phyloP scores from a whole-genome alignment of 164 flowering plant species.

The Warburgia ugandensis region DNA sequence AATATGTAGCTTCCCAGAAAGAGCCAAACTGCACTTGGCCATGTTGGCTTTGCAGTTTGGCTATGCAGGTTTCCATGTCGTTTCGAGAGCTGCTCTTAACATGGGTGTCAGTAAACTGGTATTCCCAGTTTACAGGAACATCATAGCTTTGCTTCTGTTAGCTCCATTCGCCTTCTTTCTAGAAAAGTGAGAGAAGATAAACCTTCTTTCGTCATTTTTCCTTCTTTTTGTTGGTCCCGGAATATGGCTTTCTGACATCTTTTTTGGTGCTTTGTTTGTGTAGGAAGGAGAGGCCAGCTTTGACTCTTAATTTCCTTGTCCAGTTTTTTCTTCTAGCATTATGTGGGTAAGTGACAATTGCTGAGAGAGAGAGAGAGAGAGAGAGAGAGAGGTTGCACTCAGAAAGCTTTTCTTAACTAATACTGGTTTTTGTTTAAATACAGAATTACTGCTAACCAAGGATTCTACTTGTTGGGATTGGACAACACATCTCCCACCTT shows the following conservation, averaged over 20 bases:
- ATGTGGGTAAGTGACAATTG: conserved; percentile 60
- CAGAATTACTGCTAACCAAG: conserved; percentile 99
- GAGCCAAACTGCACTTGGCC: conserved; percentile 81
- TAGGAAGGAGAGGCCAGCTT: conserved; percentile 90
- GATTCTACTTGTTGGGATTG: conserved; percentile 91
- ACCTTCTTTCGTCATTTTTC: too few relatives aligned
- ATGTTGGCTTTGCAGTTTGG: conserved; percentile 99
- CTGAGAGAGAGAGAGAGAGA: not conserved
- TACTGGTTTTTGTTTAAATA: not conserved
- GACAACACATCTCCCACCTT: conserved; percentile 96
- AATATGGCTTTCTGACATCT: conserved; percentile 1
- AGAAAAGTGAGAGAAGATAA: conserved; percentile 51
- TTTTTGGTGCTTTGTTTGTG: not conserved
- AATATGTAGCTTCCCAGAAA: conserved; percentile 63
- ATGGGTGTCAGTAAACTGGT: conserved; percentile 97
- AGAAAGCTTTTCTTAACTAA: not conserved
- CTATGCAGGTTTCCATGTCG: conserved; percentile 97
- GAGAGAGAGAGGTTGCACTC: not conserved
- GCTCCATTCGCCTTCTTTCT: conserved; percentile 90
- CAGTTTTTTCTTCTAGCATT: conserved; percentile 92
- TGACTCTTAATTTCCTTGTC: conserved; percentile 45
- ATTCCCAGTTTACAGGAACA: conserved; percentile 86
- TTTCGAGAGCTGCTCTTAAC: conserved; percentile 91
- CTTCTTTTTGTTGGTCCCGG: not conserved
- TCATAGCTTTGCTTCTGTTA: conserved; percentile 81